Evolutionary conservation across 768 basidiomycete genomes (phyloP).

Genomic region (Suillus plorans): DNA sequence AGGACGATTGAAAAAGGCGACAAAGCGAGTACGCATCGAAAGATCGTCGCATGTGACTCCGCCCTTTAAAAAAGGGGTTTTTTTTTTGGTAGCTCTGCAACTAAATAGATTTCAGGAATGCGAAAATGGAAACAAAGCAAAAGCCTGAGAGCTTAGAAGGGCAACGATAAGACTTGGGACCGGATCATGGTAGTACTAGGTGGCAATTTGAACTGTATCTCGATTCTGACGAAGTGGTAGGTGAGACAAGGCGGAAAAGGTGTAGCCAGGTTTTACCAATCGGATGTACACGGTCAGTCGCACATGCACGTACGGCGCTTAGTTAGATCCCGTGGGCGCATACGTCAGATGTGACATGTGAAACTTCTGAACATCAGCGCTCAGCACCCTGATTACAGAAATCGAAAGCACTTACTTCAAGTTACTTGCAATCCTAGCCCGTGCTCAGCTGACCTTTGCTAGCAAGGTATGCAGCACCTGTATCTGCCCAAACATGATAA

Average conservation of each 20-base stretch:
- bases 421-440: slow-evolving; percentile 8
- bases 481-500: slow-evolving; percentile 71
- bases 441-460: slow-evolving; percentile 42
- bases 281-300: background rate
- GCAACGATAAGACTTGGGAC: background rate
- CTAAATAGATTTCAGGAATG: background rate
- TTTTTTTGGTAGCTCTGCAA: background rate
- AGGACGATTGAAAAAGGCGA: background rate
- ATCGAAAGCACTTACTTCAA: background rate
- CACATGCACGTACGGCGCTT: background rate
- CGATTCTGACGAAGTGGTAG: background rate
- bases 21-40: background rate
- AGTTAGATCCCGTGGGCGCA: background rate
- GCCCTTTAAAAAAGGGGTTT: background rate
- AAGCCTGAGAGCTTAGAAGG: background rate
- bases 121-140: background rate
- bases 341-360: background rate
- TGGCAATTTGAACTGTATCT: background rate
- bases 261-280: background rate
- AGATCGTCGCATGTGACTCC: background rate
- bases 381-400: background rate
- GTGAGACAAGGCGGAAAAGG: background rate
- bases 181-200: background rate
- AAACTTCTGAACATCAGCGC: background rate
- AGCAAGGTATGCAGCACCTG: slow-evolving; percentile 62